phyloP scores from a whole-genome alignment of 768 basidiomycete genomes.

The Hygrophoropsis aurantiaca region DNA sequence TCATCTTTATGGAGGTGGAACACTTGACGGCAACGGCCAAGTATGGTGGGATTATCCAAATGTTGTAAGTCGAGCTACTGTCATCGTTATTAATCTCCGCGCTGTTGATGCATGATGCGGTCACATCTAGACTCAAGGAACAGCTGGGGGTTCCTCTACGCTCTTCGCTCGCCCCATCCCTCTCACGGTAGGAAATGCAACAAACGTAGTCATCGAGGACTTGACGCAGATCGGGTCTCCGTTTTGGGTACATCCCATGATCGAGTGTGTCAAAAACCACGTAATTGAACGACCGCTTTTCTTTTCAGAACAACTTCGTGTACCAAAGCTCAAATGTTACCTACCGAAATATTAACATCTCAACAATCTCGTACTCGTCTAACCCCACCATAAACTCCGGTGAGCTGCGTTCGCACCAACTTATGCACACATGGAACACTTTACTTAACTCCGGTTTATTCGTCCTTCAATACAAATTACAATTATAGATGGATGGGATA shows the following conservation, averaged over 20 bases:
- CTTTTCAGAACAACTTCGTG: slow-evolving; percentile 30
- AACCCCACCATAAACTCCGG: slow-evolving; percentile 32
- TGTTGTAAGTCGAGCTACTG: slow-evolving; percentile 11
- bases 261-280: not conserved
- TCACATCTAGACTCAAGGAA: slow-evolving; percentile 30
- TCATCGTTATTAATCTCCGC: not conserved
- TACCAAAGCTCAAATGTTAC: slow-evolving; percentile 38
- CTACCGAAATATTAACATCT: slow-evolving; percentile 35
- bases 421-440: too few species aligned
- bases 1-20: slow-evolving; percentile 26
- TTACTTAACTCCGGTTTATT: too few species aligned
- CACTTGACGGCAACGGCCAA: slow-evolving; percentile 35
- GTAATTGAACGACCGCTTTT: not conserved
- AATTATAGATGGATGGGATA: slow-evolving; percentile 41
- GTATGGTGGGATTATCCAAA: slow-evolving; percentile 16
- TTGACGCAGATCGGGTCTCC: slow-evolving; percentile 36
- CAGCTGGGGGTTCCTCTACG: slow-evolving; percentile 40
- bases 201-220: slow-evolving; percentile 35
- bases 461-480: not conserved
- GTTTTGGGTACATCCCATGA: slow-evolving; percentile 31
- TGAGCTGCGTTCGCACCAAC: slow-evolving; percentile 1
- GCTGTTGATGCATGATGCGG: slow-evolving; percentile 2
- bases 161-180: slow-evolving; percentile 44
- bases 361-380: slow-evolving; percentile 28
- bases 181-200: slow-evolving; percentile 38